Conservation (phyloP, 2,329 filamentous ascomycete genomes). For the Fusarium palustre region DNA sequence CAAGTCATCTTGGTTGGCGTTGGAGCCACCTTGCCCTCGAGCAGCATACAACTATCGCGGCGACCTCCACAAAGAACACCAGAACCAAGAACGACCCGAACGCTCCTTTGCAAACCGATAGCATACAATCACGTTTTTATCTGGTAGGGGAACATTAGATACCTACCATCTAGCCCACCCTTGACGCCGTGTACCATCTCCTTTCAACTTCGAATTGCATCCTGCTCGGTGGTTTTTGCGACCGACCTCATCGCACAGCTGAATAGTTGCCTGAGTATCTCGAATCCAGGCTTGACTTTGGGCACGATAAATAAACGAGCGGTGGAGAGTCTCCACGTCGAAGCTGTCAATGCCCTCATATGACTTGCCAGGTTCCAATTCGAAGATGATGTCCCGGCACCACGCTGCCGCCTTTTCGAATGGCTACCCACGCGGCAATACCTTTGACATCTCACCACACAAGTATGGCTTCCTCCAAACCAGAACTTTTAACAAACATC, state of each 20-base stretch:
- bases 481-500: not conserved
- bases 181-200: slow-evolving; percentile 20
- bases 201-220: slow-evolving; percentile 18
- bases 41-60: slow-evolving; percentile 11
- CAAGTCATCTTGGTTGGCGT: slow-evolving; percentile 34
- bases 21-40: slow-evolving; percentile 41
- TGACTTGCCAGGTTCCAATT: slow-evolving; percentile 48
- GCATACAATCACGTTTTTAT: not conserved
- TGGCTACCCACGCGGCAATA: slow-evolving; percentile 81
- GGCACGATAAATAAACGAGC: slow-evolving; percentile 28
- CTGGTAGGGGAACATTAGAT: not conserved
- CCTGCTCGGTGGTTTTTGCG: slow-evolving; percentile 7
- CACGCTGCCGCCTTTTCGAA: slow-evolving; percentile 80
- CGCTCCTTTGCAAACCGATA: not conserved
- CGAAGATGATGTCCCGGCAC: slow-evolving; percentile 88
- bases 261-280: not conserved
- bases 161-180: not conserved
- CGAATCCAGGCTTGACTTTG: not conserved
- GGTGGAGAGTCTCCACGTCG: slow-evolving; percentile 40
- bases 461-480: slow-evolving; percentile 67
- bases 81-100: not conserved
- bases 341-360: slow-evolving; percentile 47
- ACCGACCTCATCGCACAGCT: not conserved
- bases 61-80: slow-evolving; percentile 23
- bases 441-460: slow-evolving; percentile 89